Base-by-base conservation (phyloP, 192 early-diverging fungal genomes). In the Backusella parvicylindrica region DNA sequence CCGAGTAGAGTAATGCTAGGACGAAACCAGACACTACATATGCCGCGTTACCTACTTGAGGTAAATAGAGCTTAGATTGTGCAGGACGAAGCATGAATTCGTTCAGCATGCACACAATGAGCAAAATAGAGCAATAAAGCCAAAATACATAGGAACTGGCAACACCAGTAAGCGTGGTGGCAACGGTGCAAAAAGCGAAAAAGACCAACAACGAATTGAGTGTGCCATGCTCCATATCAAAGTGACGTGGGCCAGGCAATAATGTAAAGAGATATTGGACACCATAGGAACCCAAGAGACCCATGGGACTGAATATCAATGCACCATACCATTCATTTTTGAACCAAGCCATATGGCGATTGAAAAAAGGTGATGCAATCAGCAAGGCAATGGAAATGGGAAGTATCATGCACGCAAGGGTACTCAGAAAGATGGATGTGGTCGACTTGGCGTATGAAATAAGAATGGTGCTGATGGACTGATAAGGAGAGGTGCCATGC, bases 271-370 rank as follows among this genome's bases (percentile, higher is more conserved):
- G 15, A 40, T 77, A 80, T 30, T 87, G 86, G 1, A 83, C 73
- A 18, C 63, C 66, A 33, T 83, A 71, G 60, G 77, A 75, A 69
- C 85, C 88, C 16, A 84, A 53, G 31, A 86, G 64, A 4, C 76
- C 71, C 1, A 80, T 35, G 0, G 89, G 89, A 18, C 81, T 83
- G 76, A 85, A 93, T 7, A 90, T 72, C 13, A 85, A 28, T 2
- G 83, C 30, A 2, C 86, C 77, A 41, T 85, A 85, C 84, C 86
- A 89, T 74, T 92, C 92, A 31, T 81, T 73, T 5, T 82, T 69
- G 63, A 89, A 93, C 86, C 88, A 93, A 31, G 81, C 72, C 89
- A 93, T 86, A 32, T 83, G 75, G 0, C 79, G 65, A 12, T 78
- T 72, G 1, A 84, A 47, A 23, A 74, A 8, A 18, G 31, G 65